A percentile compares a stretch with the other conserved stretches of the same genome.
These are phyloP conservation scores for Blastocystis sp. DNA, from an alignment of 352 stramenopile species.

Conservation along the genomic window DNA sequence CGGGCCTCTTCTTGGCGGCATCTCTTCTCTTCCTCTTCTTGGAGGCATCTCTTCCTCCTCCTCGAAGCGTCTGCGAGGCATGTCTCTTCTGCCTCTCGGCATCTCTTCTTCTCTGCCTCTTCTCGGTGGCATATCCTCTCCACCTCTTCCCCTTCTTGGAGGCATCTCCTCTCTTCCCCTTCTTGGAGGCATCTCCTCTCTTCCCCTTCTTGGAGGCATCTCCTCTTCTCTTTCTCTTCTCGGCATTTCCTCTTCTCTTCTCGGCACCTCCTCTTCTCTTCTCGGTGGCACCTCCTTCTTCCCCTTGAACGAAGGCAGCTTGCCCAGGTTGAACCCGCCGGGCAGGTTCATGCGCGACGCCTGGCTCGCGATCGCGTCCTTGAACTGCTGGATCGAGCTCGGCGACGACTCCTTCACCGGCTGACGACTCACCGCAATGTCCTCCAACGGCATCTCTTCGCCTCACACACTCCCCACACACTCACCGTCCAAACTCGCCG, in stretches of 20 bases:
- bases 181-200: no score
- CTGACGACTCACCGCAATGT: constrained; percentile 58
- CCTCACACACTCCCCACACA: neutral
- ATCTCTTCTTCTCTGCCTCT: neutral
- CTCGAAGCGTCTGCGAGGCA: neutral
- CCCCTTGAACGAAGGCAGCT: no score
- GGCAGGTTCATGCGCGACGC: neutral
- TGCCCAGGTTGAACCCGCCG: neutral
- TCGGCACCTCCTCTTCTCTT: neutral
- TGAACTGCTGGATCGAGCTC: neutral
- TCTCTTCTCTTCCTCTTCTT: neutral
- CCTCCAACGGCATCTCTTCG: constrained; percentile 31
- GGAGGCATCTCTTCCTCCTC: neutral
- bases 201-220: no score
- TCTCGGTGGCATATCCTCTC: neutral
- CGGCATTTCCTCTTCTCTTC: neutral
- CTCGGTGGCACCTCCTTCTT: neutral
- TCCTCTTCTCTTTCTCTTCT: neutral
- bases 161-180: no score
- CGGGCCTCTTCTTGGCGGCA: neutral
- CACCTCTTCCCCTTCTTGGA: neutral
- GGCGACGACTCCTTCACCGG: neutral
- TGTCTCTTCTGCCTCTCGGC: neutral
- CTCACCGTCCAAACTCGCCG: neutral
- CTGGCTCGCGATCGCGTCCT: neutral